Evolutionary conservation across 1,139 yeast species (phyloP), one percentile per base, ranked within the genome.

Genomic region (Meyerozyma sp.): DNA sequence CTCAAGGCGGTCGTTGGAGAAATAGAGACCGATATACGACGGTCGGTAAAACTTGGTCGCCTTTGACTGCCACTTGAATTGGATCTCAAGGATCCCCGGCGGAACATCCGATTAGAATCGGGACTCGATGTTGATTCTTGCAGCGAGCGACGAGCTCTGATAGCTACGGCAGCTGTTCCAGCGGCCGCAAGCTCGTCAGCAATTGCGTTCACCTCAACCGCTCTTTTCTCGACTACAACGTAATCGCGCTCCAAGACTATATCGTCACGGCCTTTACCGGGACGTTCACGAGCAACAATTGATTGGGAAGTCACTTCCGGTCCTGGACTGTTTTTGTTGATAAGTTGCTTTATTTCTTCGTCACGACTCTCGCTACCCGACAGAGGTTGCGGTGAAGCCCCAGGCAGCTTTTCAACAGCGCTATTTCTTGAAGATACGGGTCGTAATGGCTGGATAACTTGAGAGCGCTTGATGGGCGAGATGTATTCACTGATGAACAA

Each of bases 201-300:
- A 45, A 93, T 71, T 1, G 96, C 94, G 65, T 93, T 93, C 9
- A 93, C 95, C 61, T 93, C 98, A 4, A 93, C 97, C 0, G 94
- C 89, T 43, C 95, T 77, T 62, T 90, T 91, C 61, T 93, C 98
- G 23, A 93, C 93, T 34, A 93, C 95, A 39, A 93, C 98, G 55
- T 93, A 93, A 56, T 90, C 97, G 50, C 80, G 81, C 53, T 86
- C 95, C 44, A 82, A 66, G 32, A 73, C 66, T 13, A 75, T 59
- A 40, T 79, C 83, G 10, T 36, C 44, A 9, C 28, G 29, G 34
- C 23, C 30, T 14, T 40, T 14, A 4, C 35, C 21, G 8, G 34
- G 39, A 27, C 39, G 13, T 40, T 38, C 11, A 23, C 45, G 46
- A 13, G 55, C 54, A 44, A 53, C 67, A 42, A 60, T 57, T 1